A percentile compares a stretch with the other conserved stretches of the same genome.
Evolutionary conservation across 1,139 yeast genomes (phyloP).

Genomic region (Yamadazyma trypodendri): DNA sequence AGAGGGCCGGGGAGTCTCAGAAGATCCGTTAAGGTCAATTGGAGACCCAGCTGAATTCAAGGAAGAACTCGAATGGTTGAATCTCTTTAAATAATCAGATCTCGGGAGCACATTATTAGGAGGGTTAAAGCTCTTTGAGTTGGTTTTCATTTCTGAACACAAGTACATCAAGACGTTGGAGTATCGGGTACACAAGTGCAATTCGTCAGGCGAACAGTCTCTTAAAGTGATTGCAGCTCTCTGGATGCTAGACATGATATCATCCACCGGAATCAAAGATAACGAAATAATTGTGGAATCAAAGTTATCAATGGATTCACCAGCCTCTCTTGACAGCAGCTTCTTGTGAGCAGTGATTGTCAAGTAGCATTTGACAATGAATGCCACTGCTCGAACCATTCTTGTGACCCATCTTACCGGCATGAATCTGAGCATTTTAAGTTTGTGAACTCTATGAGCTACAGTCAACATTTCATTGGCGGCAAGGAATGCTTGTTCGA

Average conservation of each 20-base stretch:
- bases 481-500: conserved; percentile 78
- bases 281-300: conserved; percentile 57
- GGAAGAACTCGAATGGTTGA: background rate
- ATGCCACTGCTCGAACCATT: conserved; percentile 87
- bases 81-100: conserved; percentile 4
- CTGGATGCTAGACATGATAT: conserved; percentile 65
- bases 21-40: background rate
- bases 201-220: conserved; percentile 87
- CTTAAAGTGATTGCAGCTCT: conserved; percentile 72
- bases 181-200: conserved; percentile 79
- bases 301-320: conserved; percentile 28
- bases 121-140: conserved; percentile 20
- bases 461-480: conserved; percentile 78
- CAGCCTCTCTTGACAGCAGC: conserved; percentile 20
- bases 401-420: conserved; percentile 91
- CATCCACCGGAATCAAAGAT: conserved; percentile 67
- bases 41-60: background rate
- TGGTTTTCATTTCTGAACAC: conserved; percentile 68
- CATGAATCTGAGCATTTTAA: conserved; percentile 68
- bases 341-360: conserved; percentile 56
- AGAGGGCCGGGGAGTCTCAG: too few relatives aligned
- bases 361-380: conserved; percentile 79
- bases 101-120: conserved; percentile 3
- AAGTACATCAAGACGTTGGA: conserved; percentile 78
- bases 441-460: conserved; percentile 66